Base-by-base conservation (phyloP, 1,139 yeast species). In the Geotrichum citri-aurantii region DNA sequence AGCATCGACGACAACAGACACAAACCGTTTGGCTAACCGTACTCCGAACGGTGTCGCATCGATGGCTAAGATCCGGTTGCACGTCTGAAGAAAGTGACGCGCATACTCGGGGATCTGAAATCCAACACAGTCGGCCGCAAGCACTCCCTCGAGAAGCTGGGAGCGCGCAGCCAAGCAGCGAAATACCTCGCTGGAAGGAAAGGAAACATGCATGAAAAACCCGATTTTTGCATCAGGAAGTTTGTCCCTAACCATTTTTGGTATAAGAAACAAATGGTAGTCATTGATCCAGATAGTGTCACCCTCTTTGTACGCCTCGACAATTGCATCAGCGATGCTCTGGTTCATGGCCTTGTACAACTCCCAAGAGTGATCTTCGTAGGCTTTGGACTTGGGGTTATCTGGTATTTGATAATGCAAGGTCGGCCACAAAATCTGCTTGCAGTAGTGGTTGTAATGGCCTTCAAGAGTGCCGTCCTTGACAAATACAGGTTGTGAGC, bases 381-480 rank as follows among this genome's bases (percentile, higher is more conserved):
- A 93, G 0, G 96, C 96, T 71, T 91, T 91, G 1, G 96, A 86
- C 66, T 88, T 89, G 55, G 97, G 96, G 67, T 91, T 86, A 71
- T 93, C 98, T 0, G 99, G 99, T 50, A 92, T 90, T 71, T 93
- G 97, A 70, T 93, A 95, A 70, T 93, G 99, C 64, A 95, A 78
- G 1, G 97, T 89, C 29, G 99, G 99, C 98, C 99, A 93, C 63
- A 93, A 77, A 51, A 93, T 88, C 68, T 91, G 95, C 71, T 93
- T 93, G 71, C 97, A 92, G 70, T 87, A 93, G 54, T 90, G 88
- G 61, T 83, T 82, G 73, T 93, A 93, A 68, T 91, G 96, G 23
- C 97, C 97, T 66, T 87, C 88, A 67, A 90, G 88, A 0, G 91
- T 84, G 23, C 81, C 73, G 72, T 93, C 98, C 64, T 82, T 81